These are phyloP conservation scores for Aureobasidium melanogenum DNA, from an alignment of 2,329 filamentous ascomycete genomes.

Conservation along the genomic window DNA sequence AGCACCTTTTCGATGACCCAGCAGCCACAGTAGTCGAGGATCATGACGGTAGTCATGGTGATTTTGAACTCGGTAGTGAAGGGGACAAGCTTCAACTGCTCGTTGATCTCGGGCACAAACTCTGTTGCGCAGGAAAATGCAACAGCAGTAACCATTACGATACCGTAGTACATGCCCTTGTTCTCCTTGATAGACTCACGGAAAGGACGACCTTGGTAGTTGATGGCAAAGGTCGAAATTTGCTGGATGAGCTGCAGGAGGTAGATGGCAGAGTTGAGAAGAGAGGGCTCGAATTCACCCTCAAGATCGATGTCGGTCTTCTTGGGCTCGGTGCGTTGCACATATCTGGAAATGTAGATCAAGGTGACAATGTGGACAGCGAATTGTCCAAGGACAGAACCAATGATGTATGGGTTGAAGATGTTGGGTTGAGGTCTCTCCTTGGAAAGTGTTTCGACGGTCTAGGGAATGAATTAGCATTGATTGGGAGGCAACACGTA, in stretches of 20 bases:
- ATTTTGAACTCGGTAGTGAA: slow-evolving; percentile 84
- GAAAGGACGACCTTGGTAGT: slow-evolving; percentile 98
- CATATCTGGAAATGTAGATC: slow-evolving; percentile 86
- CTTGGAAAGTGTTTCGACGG: slow-evolving; percentile 90
- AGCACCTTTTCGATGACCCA: slow-evolving; percentile 79
- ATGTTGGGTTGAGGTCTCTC: slow-evolving; percentile 97
- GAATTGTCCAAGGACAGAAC: slow-evolving; percentile 93
- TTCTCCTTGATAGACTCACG: slow-evolving; percentile 93
- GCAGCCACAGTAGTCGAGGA: slow-evolving; percentile 78
- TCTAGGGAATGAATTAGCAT: slow-evolving; percentile 36
- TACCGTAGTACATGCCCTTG: slow-evolving; percentile 95
- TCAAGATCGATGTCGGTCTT: slow-evolving; percentile 72
- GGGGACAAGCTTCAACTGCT: slow-evolving; percentile 83
- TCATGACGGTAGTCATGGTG: slow-evolving; percentile 76
- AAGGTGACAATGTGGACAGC: slow-evolving; percentile 89
- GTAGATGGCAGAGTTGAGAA: slow-evolving; percentile 95
- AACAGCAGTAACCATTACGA: slow-evolving; percentile 78
- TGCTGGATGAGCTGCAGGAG: slow-evolving; percentile 97
- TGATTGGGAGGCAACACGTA: neutral
- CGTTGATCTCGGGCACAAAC: slow-evolving; percentile 89
- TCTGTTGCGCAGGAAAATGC: slow-evolving; percentile 94
- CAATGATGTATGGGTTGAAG: slow-evolving; percentile 98
- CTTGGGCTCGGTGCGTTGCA: slow-evolving; percentile 70
- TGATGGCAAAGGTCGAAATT: slow-evolving; percentile 97
- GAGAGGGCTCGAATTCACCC: slow-evolving; percentile 84